Conservation (phyloP, 2,329 filamentous ascomycete genomes). For the Alternaria solani region DNA sequence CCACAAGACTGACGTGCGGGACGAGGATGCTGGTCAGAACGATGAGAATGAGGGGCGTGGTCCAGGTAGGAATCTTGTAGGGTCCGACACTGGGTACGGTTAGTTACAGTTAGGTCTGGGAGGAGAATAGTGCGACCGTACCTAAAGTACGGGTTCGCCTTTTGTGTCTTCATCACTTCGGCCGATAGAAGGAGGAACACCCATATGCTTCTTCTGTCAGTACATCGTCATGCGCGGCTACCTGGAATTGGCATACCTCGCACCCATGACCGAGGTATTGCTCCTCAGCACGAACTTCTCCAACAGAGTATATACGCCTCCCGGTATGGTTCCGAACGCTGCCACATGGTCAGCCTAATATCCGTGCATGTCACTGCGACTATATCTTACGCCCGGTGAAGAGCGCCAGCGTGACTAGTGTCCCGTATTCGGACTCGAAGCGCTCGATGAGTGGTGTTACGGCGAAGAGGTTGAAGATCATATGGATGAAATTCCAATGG, state of each 20-base stretch:
- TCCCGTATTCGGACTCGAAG: conserved; percentile 93
- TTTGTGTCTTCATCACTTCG: conserved; percentile 86
- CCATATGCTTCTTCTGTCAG: conserved; percentile 73
- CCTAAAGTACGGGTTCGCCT: conserved; percentile 79
- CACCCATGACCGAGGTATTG: conserved; percentile 80
- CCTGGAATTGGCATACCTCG: conserved; percentile 67
- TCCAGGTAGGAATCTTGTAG: conserved; percentile 88
- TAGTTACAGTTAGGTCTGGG: conserved; percentile 1
- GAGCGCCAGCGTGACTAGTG: conserved; percentile 82
- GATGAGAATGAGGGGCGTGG: conserved; percentile 79
- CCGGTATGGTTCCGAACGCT: conserved; percentile 70
- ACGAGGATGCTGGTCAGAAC: conserved; percentile 79
- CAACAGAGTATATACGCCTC: conserved; percentile 78
- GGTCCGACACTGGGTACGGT: conserved; percentile 59
- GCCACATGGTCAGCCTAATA: conserved; percentile 45
- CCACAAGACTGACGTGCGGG: conserved; percentile 82
- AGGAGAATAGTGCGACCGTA: conserved; percentile 52
- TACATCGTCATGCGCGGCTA: background rate
- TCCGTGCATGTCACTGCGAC: conserved; percentile 54
- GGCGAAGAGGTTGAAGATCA: conserved; percentile 79
- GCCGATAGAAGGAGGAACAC: conserved; percentile 86
- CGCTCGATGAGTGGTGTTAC: conserved; percentile 88
- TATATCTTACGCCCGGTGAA: conserved; percentile 83
- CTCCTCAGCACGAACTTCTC: conserved; percentile 75
- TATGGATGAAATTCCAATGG: conserved; percentile 82